Percentiles rank a stretch among this genome's conserved stretches.
Conservation (phyloP, 2,329 filamentous ascomycete genomes). For the Hirsutella rhossiliensis region DNA sequence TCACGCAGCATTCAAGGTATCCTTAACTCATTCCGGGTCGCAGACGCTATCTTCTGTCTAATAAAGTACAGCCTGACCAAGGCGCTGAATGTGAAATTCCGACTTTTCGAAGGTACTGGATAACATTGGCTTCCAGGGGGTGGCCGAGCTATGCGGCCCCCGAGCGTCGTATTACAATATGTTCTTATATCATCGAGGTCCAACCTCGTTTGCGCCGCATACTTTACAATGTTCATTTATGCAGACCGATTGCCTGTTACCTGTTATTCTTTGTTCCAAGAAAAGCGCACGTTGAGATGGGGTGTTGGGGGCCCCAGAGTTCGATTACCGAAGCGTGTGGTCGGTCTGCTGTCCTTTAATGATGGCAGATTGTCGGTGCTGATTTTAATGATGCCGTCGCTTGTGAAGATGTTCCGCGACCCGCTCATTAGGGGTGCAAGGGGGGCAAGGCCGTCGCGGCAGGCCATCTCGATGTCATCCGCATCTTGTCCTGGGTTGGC, state of each 20-base stretch:
- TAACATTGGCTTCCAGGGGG: too few relatives aligned
- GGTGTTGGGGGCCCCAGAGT: not conserved
- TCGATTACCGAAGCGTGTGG: not conserved
- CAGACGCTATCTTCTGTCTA: too few relatives aligned
- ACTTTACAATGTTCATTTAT: not conserved
- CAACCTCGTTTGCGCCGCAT: not conserved
- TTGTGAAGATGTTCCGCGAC: not conserved
- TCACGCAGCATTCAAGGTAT: too few relatives aligned
- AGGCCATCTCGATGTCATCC: slow-evolving; percentile 16
- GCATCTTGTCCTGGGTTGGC: slow-evolving; percentile 37
- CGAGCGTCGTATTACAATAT: too few relatives aligned
- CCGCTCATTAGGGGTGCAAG: not conserved
- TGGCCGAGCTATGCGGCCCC: too few relatives aligned
- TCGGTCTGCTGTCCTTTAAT: not conserved
- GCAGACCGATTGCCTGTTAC: not conserved
- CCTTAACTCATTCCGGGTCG: too few relatives aligned
- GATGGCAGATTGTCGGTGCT: not conserved
- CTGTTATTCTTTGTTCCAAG: not conserved
- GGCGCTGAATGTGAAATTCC: too few relatives aligned
- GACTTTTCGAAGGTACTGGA: too few relatives aligned
- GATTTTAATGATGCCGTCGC: slow-evolving; percentile 1
- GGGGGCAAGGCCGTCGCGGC: not conserved
- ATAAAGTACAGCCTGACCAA: too few relatives aligned
- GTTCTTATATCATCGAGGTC: too few relatives aligned
- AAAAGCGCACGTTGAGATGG: slow-evolving; percentile 1